A percentile compares a stretch with the other conserved stretches of the same genome.
These are phyloP conservation scores for Actinomortierella wolfii DNA, from an alignment of 371 early-diverging fungal species.

Conservation along the genomic window DNA sequence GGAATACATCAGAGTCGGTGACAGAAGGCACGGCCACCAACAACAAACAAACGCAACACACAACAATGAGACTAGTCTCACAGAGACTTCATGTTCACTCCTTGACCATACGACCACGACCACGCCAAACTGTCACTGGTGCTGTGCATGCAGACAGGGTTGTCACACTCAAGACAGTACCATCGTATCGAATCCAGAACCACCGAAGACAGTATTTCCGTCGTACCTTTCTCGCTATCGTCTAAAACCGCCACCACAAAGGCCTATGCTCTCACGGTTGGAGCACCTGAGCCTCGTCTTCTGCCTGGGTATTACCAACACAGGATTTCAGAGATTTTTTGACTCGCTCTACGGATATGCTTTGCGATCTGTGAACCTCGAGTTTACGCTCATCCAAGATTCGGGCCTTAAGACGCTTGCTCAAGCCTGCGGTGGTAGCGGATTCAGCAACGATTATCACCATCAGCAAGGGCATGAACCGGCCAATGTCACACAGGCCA, in stretches of 20 bases:
- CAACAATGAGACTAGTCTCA: slow-evolving; percentile 3
- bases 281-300: slow-evolving; percentile 37
- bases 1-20: too few relatives aligned
- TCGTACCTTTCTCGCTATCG: background rate
- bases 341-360: slow-evolving; percentile 15
- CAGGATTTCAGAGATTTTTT: slow-evolving; percentile 23
- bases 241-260: too few relatives aligned
- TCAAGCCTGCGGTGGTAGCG: background rate
- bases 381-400: slow-evolving; percentile 43
- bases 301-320: slow-evolving; percentile 39
- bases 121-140: too few relatives aligned
- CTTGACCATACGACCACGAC: too few relatives aligned
- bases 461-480: too few relatives aligned
- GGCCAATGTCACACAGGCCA: too few relatives aligned
- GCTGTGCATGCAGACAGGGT: too few relatives aligned
- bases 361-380: slow-evolving; percentile 27
- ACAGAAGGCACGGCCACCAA: background rate
- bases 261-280: slow-evolving; percentile 23
- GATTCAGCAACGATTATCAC: too few relatives aligned
- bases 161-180: background rate
- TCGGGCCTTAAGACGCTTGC: slow-evolving; percentile 29
- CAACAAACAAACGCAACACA: background rate
- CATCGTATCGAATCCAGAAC: background rate
- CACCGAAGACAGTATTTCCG: background rate
- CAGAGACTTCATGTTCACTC: too few relatives aligned